Conservation (phyloP, 1,284 basidiomycete species). For the Moniliophthora roreri region DNA sequence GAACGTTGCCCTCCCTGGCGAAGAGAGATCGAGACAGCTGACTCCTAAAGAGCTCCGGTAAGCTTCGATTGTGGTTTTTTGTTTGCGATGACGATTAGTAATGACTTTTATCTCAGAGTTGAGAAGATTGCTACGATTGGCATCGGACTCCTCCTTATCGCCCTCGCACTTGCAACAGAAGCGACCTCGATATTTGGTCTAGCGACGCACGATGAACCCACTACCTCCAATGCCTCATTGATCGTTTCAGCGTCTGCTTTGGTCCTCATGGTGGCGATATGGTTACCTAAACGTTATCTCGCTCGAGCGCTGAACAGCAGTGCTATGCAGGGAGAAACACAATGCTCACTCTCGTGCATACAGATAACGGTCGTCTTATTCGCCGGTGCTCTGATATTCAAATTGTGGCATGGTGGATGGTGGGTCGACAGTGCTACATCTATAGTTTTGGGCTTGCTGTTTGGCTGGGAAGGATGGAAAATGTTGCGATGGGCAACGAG, state of each 20-base stretch:
- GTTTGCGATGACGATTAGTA: neutral
- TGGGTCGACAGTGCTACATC: slow-evolving; percentile 46
- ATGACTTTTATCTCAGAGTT: slow-evolving; percentile 26
- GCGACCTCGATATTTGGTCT: slow-evolving; percentile 35
- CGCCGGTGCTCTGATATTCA: slow-evolving; percentile 26
- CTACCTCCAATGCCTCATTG: slow-evolving; percentile 36
- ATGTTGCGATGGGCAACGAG: slow-evolving; percentile 37
- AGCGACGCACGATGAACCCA: slow-evolving; percentile 32
- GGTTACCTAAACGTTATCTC: slow-evolving; percentile 43
- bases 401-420: slow-evolving; percentile 43
- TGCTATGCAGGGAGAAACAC: slow-evolving; percentile 40
- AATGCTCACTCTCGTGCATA: slow-evolving; percentile 35
- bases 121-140: slow-evolving; percentile 34
- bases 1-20: slow-evolving; percentile 28
- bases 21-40: slow-evolving; percentile 26
- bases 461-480: slow-evolving; percentile 42
- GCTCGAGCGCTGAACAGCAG: slow-evolving; percentile 40
- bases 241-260: slow-evolving; percentile 42
- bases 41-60: slow-evolving; percentile 29
- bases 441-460: slow-evolving; percentile 38
- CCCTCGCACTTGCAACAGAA: slow-evolving; percentile 35
- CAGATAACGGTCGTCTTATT: slow-evolving; percentile 30
- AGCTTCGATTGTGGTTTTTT: slow-evolving; percentile 8
- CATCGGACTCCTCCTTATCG: slow-evolving; percentile 37
- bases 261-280: slow-evolving; percentile 38